Conservation (phyloP, 805 yeast genomes). For the Kluyveromyces starmeri region DNA sequence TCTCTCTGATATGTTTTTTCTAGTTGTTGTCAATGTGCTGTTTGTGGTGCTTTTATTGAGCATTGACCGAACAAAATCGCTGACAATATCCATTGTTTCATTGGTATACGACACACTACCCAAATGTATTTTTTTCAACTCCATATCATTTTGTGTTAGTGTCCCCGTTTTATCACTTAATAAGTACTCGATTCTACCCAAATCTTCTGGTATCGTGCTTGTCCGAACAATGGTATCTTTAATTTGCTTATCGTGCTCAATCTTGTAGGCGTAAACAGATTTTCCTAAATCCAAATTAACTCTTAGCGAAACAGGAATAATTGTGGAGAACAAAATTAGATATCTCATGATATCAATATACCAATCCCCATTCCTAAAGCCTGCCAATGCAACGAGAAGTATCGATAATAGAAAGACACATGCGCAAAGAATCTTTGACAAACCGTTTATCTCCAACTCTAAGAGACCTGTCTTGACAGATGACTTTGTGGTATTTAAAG, state of each 20-base stretch:
- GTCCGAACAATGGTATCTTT: constrained; percentile 90
- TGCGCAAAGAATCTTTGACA: constrained; percentile 81
- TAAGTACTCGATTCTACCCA: constrained; percentile 90
- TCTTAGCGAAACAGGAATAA: constrained; percentile 90
- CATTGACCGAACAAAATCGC: constrained; percentile 47
- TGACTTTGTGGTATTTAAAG: constrained; percentile 81
- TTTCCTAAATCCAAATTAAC: constrained; percentile 94
- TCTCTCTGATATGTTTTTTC: constrained; percentile 63
- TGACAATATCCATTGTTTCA: constrained; percentile 85
- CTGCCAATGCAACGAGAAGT: constrained; percentile 70
- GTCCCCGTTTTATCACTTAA: constrained; percentile 96
- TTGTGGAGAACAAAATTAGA: constrained; percentile 84
- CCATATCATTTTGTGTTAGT: constrained; percentile 96
- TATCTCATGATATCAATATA: constrained; percentile 86
- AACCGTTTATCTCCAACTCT: constrained; percentile 80
- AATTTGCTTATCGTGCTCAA: constrained; percentile 76
- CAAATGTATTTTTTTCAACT: constrained; percentile 80
- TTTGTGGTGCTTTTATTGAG: constrained; percentile 10
- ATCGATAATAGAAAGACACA: constrained; percentile 76
- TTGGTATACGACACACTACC: constrained; percentile 90
- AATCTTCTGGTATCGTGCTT: constrained; percentile 94
- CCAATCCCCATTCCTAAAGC: constrained; percentile 65
- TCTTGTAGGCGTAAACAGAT: constrained; percentile 91
- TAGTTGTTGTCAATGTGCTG: constrained; percentile 21
- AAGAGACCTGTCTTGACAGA: constrained; percentile 84